These are phyloP conservation scores for Albugo laibachii DNA, from an alignment of 352 stramenopile species.

Conservation along the genomic window DNA sequence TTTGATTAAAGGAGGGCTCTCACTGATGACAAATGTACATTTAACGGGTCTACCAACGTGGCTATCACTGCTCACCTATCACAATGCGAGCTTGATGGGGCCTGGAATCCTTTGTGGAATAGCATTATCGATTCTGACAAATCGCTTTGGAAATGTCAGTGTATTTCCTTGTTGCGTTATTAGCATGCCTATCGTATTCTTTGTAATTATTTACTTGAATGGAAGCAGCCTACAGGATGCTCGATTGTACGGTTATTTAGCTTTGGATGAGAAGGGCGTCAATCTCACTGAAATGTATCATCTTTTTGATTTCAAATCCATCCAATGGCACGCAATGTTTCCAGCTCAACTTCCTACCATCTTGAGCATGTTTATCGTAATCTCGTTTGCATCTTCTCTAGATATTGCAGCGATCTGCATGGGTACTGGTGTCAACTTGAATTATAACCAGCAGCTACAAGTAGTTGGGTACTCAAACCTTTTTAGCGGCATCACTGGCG, in stretches of 20 bases:
- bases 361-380: conserved; percentile 89
- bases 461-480: conserved; percentile 89
- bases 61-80: conserved; percentile 27
- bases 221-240: conserved; percentile 72
- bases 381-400: conserved; percentile 85
- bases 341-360: conserved; percentile 39
- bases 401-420: conserved; percentile 91
- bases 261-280: conserved; percentile 12
- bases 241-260: conserved; percentile 73
- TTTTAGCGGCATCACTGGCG: conserved; percentile 65
- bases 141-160: conserved; percentile 39
- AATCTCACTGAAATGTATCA: conserved; percentile 23
- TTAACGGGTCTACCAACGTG: conserved; percentile 58
- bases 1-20: conserved; percentile 80
- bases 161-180: conserved; percentile 38
- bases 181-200: conserved; percentile 62
- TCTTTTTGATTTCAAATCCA: conserved; percentile 46
- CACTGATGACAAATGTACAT: conserved; percentile 58
- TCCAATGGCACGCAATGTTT: conserved; percentile 65
- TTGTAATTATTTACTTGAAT: conserved; percentile 48
- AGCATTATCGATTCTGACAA: conserved; percentile 44
- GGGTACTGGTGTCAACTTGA: conserved; percentile 79
- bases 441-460: conserved; percentile 88
- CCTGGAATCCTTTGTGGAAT: conserved; percentile 56
- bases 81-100: conserved; percentile 46